phyloP scores from a whole-genome alignment of 352 stramenopile species.

The Lagenidium giganteum region DNA sequence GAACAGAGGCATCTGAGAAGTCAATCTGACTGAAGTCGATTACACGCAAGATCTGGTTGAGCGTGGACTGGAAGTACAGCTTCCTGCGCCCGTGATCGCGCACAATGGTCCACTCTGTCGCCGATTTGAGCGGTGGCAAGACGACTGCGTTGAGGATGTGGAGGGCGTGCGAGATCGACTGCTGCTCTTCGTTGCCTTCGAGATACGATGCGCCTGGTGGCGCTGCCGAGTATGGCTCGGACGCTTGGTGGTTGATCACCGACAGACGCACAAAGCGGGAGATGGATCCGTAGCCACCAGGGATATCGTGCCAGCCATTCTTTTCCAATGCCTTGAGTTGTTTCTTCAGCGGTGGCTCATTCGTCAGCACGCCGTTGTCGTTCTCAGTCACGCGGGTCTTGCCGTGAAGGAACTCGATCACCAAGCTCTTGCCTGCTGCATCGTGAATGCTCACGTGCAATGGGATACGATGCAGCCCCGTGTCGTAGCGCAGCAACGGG shows the following conservation, averaged over 20 bases:
- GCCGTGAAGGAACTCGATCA: constrained; percentile 16
- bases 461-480: too few species aligned
- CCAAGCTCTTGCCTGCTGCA: constrained; percentile 9
- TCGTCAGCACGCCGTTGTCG: too few species aligned
- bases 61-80: constrained; percentile 65
- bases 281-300: too few species aligned
- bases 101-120: constrained; percentile 69
- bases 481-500: too few species aligned
- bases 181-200: constrained; percentile 48
- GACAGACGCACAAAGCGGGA: too few species aligned
- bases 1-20: constrained; percentile 32
- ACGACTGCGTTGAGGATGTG: constrained; percentile 72
- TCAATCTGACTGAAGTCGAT: constrained; percentile 57
- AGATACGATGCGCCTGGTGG: constrained; percentile 57
- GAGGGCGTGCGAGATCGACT: constrained; percentile 37
- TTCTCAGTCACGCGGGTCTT: too few species aligned
- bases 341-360: too few species aligned
- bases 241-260: too few species aligned
- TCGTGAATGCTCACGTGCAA: constrained; percentile 16
- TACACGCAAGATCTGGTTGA: constrained; percentile 57
- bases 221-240: too few species aligned
- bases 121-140: constrained; percentile 29
- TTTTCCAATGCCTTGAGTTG: too few species aligned
- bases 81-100: constrained; percentile 49
- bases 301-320: too few species aligned